Evolutionary conservation across 1,284 basidiomycete genomes (phyloP), one percentile per base, ranked within the genome.

Genomic region (Boletus mariae): DNA sequence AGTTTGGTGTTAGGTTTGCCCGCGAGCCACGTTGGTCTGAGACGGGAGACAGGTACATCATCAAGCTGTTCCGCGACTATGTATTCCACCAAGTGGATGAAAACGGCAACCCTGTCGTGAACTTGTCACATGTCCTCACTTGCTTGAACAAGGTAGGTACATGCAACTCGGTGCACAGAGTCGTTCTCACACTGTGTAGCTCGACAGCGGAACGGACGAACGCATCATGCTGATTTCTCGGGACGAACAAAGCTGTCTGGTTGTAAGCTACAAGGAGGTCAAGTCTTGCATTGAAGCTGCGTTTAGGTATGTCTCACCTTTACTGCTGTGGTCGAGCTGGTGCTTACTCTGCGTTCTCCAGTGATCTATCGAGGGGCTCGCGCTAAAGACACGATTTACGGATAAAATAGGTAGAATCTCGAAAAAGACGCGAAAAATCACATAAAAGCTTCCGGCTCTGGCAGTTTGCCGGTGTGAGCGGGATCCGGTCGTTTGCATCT

Each of bases 41-140:
- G 69, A 98, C 96, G 2, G 97, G 97, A 12, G 97, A 99, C 67
- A 80, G 95, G 54, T 99, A 99, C 69, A 93, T 99, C 64, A 83
- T 99, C 77, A 98, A 97, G 77, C 82, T 99, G 47, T 99, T 99
- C 81, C 83, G 97, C 28, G 97, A 99, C 73, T 95, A 93, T 65
- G 94, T 99, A 42, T 99, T 99, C 75, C 97, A 99, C 69, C 92
- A 96, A 64, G 88, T 97, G 42, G 94, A 97, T 61, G 92, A 94
- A 64, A 82, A 86, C 57, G 92, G 93, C 10, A 86, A 89, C 54
- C 95, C 97, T 0, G 85, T 98, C 11, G 79, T 98, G 51, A 95
- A 97, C 67, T 73, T 98, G 56, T 83, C 85, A 1, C 94, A 98
- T 72, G 94, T 98, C n/a, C 73, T 98, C 28, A 83, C 85, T 1